Percentiles rank a stretch among this genome's conserved stretches.
Evolutionary conservation across 2,329 filamentous ascomycete genomes (phyloP).

Genomic region (Monosporascus sp.): DNA sequence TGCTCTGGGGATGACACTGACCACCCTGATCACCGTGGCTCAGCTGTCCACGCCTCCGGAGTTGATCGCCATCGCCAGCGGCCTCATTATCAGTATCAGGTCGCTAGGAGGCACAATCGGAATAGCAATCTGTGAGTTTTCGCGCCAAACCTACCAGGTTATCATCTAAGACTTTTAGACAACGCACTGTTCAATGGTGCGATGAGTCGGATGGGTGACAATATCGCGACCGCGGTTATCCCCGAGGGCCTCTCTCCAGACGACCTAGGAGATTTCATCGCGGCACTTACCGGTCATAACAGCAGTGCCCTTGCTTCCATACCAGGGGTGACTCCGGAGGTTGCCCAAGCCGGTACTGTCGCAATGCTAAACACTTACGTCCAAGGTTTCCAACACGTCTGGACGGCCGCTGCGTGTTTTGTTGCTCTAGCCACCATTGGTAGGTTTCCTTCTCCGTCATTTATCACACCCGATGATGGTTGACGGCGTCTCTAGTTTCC

Average conservation of each 20-base stretch:
- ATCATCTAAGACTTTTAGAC: constrained; percentile 7
- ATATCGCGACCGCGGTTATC: constrained; percentile 27
- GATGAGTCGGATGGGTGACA: constrained; percentile 22
- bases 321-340: constrained; percentile 22
- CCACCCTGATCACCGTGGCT: constrained; percentile 29
- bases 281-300: constrained; percentile 20
- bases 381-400: constrained; percentile 26
- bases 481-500: constrained; percentile 8
- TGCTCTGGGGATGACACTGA: constrained; percentile 29
- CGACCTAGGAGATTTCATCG: constrained; percentile 21
- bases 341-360: constrained; percentile 20
- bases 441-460: constrained; percentile 8
- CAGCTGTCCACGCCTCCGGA: constrained; percentile 32
- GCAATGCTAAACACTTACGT: constrained; percentile 24
- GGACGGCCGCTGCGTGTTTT: constrained; percentile 26
- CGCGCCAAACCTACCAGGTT: neutral
- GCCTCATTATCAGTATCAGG: constrained; percentile 31
- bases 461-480: neutral
- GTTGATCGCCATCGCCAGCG: constrained; percentile 25
- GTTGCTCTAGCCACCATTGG: constrained; percentile 22
- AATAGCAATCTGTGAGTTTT: constrained; percentile 32
- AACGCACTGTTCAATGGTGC: constrained; percentile 20
- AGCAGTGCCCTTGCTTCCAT: constrained; percentile 18
- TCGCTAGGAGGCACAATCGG: constrained; percentile 44
- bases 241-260: constrained; percentile 20